Conservation (phyloP, 1,284 basidiomycete species). For the Paramarasmius palmivorus region DNA sequence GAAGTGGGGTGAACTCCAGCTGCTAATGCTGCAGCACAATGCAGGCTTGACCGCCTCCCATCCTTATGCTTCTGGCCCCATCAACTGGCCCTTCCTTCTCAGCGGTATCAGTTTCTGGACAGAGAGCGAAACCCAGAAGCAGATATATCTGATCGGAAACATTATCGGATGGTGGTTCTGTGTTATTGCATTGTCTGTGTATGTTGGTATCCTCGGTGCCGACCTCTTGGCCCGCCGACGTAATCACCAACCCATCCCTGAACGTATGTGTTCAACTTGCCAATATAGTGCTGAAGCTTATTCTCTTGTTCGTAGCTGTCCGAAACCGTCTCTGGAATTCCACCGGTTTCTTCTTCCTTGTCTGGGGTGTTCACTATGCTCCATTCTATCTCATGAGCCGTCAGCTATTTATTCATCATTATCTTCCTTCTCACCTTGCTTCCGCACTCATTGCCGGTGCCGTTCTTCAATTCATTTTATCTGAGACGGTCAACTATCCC, state of each 20-base stretch:
- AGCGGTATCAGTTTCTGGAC: conserved; percentile 99
- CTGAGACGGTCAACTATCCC: conserved; percentile 93
- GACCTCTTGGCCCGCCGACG: conserved; percentile 88
- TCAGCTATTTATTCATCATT: conserved; percentile 97
- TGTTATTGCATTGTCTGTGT: conserved; percentile 83
- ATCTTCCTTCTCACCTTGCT: conserved; percentile 92
- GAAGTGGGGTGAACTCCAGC: conserved; percentile 93
- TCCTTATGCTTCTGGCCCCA: conserved; percentile 91
- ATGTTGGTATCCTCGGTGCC: conserved; percentile 86
- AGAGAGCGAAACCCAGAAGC: conserved; percentile 77
- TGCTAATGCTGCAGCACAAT: conserved; percentile 98
- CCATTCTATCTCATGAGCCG: conserved; percentile 99
- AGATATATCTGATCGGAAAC: conserved; percentile 97
- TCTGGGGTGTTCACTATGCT: conserved; percentile 96
- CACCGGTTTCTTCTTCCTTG: conserved; percentile 90
- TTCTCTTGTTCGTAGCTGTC: conserved; percentile 57
- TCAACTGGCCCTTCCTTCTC: conserved; percentile 98
- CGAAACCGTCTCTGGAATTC: conserved; percentile 95
- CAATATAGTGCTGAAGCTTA: conserved; percentile 9
- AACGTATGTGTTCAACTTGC: conserved; percentile 55
- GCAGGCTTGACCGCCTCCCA: conserved; percentile 93
- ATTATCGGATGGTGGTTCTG: conserved; percentile 94
- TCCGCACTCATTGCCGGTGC: conserved; percentile 91
- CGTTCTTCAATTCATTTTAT: conserved; percentile 89
- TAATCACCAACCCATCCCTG: conserved; percentile 83